Evolutionary conservation across 208 protist species (phyloP).

Genomic region (Crithidia expoeki): DNA sequence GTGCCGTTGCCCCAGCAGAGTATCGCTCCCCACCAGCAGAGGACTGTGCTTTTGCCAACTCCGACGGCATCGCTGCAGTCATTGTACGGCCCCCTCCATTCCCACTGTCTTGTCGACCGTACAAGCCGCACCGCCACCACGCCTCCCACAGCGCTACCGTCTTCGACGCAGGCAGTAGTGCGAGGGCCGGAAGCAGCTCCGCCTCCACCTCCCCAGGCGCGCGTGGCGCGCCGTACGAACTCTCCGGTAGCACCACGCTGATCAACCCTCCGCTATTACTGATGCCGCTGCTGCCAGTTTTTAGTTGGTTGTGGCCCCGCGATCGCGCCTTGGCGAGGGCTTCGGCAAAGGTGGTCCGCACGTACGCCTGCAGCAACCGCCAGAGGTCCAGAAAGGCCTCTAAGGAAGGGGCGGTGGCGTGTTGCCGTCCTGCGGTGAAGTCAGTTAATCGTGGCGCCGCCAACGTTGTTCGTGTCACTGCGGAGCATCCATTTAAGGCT

Average conservation of each 20-base stretch:
- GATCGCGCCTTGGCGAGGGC: constrained; percentile 4
- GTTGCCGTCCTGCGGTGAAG: constrained; percentile 23
- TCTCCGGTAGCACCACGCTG: constrained; percentile 19
- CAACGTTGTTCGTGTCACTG: not conserved
- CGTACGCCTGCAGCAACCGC: constrained; percentile 30
- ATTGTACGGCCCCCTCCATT: not conserved
- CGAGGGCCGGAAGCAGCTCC: constrained; percentile 26
- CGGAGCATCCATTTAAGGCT: too few species aligned
- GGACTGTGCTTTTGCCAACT: not conserved
- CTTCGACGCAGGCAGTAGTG: constrained; percentile 20
- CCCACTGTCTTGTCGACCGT: not conserved
- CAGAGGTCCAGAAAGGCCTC: constrained; percentile 32
- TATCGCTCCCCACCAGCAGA: not conserved
- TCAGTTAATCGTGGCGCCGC: constrained; percentile 14
- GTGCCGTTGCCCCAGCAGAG: not conserved
- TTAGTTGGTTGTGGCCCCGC: not conserved
- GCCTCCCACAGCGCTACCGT: constrained; percentile 22
- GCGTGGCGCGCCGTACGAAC: not conserved
- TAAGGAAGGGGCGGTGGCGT: constrained; percentile 12
- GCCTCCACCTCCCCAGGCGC: constrained; percentile 21
- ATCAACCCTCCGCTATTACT: constrained; percentile 20
- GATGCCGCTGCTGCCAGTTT: not conserved
- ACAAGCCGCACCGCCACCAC: constrained; percentile 23
- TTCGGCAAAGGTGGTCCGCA: constrained; percentile 28
- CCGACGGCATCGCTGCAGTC: not conserved